phyloP scores from a whole-genome alignment of 208 protist genomes.

The Wallacemonas sp. region DNA sequence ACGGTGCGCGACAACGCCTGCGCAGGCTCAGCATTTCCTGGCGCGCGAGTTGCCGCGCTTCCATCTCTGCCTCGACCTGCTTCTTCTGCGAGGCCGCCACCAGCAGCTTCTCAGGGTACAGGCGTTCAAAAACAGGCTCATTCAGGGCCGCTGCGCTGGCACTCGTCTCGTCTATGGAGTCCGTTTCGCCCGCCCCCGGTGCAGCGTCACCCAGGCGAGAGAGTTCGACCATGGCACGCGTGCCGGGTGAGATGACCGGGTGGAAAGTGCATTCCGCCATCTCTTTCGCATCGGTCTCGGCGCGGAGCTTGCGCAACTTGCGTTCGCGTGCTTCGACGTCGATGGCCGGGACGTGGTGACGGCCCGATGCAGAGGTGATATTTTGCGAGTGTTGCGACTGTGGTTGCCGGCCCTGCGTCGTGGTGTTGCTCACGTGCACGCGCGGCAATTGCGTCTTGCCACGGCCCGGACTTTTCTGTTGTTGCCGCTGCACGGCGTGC shows the following conservation, averaged over 20 bases:
- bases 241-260: constrained; percentile 60
- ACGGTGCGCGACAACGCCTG: constrained; percentile 29
- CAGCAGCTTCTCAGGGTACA: constrained; percentile 54
- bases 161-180: not conserved
- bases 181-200: not conserved
- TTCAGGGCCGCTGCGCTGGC: not conserved
- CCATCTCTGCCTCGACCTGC: constrained; percentile 39
- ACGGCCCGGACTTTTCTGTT: no score
- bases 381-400: no score
- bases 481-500: no score
- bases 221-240: constrained; percentile 43
- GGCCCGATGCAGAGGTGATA: no score
- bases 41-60: constrained; percentile 28
- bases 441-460: not conserved
- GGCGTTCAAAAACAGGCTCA: constrained; percentile 59
- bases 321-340: constrained; percentile 15
- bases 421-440: not conserved
- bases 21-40: constrained; percentile 52
- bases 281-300: constrained; percentile 43
- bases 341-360: not conserved
- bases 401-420: no score
- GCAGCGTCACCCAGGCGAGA: constrained; percentile 16
- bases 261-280: constrained; percentile 82
- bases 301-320: constrained; percentile 27
- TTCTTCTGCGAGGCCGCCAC: constrained; percentile 21